Evolutionary conservation across 371 early-diverging fungal genomes (phyloP), one percentile per base, ranked within the genome.

Genomic region (Lichtheimia ornata): DNA sequence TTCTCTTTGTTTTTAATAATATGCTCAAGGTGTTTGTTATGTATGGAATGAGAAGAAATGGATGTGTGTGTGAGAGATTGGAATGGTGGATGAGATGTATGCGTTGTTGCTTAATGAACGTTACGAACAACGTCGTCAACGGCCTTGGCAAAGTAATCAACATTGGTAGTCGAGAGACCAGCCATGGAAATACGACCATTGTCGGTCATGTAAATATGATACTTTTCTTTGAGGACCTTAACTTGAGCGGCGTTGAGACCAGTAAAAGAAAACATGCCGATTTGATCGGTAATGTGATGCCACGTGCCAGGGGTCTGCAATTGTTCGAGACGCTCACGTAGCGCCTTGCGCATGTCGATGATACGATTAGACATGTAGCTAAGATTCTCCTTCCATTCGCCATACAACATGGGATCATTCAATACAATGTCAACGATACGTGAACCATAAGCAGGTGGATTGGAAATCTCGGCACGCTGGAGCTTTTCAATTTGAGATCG

Each of bases 251-350:
- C 76, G 24, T 63, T 85, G 42, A 96, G 74, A 12, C 98, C 98
- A 4, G 98, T 97, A 77, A 87, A 97, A 5, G 90, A 88, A 69
- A 97, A 97, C 98, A 97, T 97, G 70, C 98, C 97, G 65, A 96
- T 96, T 78, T 96, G 97, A 58, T 91, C 87, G 14, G 87, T 77
- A 66, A 97, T 94, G 65, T 97, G 97, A 66, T 92, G 79, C 97
- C 98, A 97, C 25, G 84, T 87, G 30, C 96, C 98, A 15, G 96
- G 97, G 4, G 98, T 95, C 41, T 84, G 70, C 41, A 93, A 74
- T 17, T 81, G 74, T 4, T 64, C 69, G 58, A 96, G 74, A 40
- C 82, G 75, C 15, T 83, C 74, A 20, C 77, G 81, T 27, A 95
- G 77, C 18, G 72, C 73, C 56, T 84, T 64, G 71, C 97, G 89